Base-by-base conservation (phyloP, 2,329 filamentous ascomycete genomes). In the Clonostachys byssicola region DNA sequence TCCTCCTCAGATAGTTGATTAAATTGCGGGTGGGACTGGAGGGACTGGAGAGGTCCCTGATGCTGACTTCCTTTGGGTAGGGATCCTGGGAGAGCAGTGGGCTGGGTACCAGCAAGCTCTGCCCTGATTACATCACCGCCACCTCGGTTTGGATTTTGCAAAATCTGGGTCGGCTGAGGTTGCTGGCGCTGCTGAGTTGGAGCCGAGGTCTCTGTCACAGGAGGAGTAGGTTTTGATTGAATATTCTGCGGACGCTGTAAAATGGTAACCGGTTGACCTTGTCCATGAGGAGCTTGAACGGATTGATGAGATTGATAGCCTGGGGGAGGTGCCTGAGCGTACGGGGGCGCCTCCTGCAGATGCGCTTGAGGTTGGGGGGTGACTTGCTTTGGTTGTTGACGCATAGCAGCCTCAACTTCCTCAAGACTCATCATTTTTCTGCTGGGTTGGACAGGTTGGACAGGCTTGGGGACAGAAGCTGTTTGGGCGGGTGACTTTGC, bases 381-480 rank as follows among this genome's bases (percentile, higher is more conserved):
- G 12, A 73, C 68, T 51, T 76, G 77, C 57, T 80, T 78, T 34
- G 81, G 70, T 55, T 92, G 86, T 34, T 80, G 77, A 50, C 88
- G 83, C 86, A 99, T 92, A 53, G 90, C 85, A 46, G 92, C 92
- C 70, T 99, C 94, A 17, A 99, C 92, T 71, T 99, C 94, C 64
- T 97, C 94, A 60, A 99, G 67, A 59, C 90, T 97, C 87, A 99
- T 85, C 70, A 96, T 86, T 72, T 92, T 96, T 40, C 77, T 62
- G 16, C 58, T 58, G 42, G 71, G 14, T 16, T 45, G 40, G 16
- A 39, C 52, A 51, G 62, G 54, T 43, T 59, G 54, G 42, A 54
- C 47, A 18, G 56, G 50, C 42, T 56, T 58, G 36, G 57, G 55
- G 23, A 62, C 57, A 53, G 63, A 16, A 44, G 63, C 56, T 20